phyloP scores from a whole-genome alignment of 768 basidiomycete species.

The Lepiota subincarnata region DNA sequence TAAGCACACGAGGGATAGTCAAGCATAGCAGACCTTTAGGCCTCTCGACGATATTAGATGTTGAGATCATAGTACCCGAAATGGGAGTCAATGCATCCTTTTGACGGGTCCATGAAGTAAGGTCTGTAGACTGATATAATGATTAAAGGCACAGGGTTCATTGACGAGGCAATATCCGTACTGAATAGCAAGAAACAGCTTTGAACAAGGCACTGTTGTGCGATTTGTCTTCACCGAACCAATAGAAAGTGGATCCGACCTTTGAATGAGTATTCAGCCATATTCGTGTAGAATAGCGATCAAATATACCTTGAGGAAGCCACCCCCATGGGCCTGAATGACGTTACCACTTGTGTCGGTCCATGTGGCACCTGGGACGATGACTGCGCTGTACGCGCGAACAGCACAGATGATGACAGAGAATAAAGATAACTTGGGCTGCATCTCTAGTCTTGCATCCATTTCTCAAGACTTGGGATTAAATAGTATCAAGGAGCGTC shows the following conservation, averaged over 20 bases:
- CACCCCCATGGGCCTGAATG: slow-evolving; percentile 63
- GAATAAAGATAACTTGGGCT: neutral
- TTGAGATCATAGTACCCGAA: slow-evolving; percentile 51
- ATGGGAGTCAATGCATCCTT: slow-evolving; percentile 55
- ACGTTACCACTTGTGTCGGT: slow-evolving; percentile 55
- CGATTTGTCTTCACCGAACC: slow-evolving; percentile 62
- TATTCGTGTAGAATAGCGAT: neutral
- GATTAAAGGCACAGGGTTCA: neutral
- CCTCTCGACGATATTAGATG: slow-evolving; percentile 54
- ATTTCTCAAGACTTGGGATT: neutral
- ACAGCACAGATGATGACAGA: neutral
- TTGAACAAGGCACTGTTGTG: slow-evolving; percentile 51
- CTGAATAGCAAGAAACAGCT: slow-evolving; percentile 57
- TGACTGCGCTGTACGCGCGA: slow-evolving; percentile 31
- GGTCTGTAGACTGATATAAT: slow-evolving; percentile 39
- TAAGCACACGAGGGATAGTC: neutral
- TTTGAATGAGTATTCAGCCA: slow-evolving; percentile 14
- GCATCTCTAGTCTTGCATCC: neutral
- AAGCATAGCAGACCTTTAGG: slow-evolving; percentile 44
- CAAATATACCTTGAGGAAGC: slow-evolving; percentile 45
- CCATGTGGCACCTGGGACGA: slow-evolving; percentile 62
- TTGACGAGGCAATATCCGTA: slow-evolving; percentile 17
- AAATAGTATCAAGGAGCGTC: neutral
- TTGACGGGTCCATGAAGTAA: slow-evolving; percentile 53
- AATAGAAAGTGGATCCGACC: slow-evolving; percentile 55